These are phyloP conservation scores for Balansia obtecta DNA, from an alignment of 2,329 filamentous ascomycete species.

Conservation along the genomic window DNA sequence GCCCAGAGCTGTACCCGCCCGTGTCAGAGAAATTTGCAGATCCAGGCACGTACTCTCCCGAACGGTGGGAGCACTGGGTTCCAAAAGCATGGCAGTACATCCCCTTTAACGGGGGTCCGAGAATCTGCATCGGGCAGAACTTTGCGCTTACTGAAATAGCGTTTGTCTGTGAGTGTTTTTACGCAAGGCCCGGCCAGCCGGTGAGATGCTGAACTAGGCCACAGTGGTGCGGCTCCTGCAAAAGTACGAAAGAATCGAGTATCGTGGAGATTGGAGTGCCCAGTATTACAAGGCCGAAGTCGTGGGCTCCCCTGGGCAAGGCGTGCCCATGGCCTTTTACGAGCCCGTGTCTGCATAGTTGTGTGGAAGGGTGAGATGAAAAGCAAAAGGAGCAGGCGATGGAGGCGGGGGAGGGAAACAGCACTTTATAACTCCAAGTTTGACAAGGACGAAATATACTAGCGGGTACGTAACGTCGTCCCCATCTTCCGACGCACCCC, in stretches of 20 bases:
- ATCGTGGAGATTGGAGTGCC: constrained; percentile 30
- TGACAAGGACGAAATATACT: not conserved
- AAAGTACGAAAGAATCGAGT: constrained; percentile 43
- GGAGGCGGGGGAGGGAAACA: not conserved
- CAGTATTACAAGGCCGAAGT: constrained; percentile 32
- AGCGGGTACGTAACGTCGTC: not conserved
- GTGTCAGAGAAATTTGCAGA: constrained; percentile 31
- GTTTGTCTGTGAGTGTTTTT: constrained; percentile 9
- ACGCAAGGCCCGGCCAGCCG: not conserved
- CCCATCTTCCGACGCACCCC: not conserved
- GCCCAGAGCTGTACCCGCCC: constrained; percentile 46
- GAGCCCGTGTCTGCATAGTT: constrained; percentile 10
- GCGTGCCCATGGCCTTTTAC: constrained; percentile 27
- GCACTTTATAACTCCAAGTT: not conserved
- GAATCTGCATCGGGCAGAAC: constrained; percentile 68
- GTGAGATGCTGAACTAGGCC: not conserved
- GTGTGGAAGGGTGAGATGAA: not conserved
- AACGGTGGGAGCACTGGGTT: constrained; percentile 53
- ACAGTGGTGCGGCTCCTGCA: constrained; percentile 43
- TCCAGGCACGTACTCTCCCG: constrained; percentile 45
- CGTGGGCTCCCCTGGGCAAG: constrained; percentile 29
- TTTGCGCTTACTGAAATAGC: constrained; percentile 67
- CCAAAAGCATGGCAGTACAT: constrained; percentile 60
- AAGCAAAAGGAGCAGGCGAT: not conserved
- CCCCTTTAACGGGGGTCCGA: constrained; percentile 62